phyloP scores from a whole-genome alignment of 2,329 filamentous ascomycete species.

The Lanzia echinophila region DNA sequence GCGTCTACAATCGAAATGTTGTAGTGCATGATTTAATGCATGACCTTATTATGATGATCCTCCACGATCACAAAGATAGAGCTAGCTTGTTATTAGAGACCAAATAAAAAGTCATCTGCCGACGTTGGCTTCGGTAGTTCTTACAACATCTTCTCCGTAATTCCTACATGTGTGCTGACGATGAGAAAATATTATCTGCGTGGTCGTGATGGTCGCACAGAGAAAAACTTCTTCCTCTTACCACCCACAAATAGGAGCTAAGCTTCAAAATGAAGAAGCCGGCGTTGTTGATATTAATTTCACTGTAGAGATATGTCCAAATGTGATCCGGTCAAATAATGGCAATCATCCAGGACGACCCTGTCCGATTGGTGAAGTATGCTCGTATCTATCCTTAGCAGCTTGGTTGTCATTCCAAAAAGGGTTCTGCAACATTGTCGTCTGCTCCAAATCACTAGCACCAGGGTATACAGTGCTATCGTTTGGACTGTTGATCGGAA shows the following conservation, averaged over 20 bases:
- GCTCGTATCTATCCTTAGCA: conserved; percentile 30
- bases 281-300: background rate
- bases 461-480: conserved; percentile 22
- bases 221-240: background rate
- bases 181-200: background rate
- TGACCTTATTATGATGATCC: conserved; percentile 26
- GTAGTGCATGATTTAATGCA: conserved; percentile 17
- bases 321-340: conserved; percentile 12
- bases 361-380: conserved; percentile 43
- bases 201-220: background rate
- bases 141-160: conserved; percentile 1
- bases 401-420: conserved; percentile 22
- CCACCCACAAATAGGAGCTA: background rate
- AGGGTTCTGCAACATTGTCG: conserved; percentile 28
- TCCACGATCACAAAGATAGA: conserved; percentile 31
- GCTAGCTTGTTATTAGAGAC: conserved; percentile 19
- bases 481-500: conserved; percentile 15
- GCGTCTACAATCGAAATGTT: conserved; percentile 27
- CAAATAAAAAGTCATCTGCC: conserved; percentile 16
- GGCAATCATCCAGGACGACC: conserved; percentile 17
- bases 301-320: background rate
- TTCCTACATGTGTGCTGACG: conserved; percentile 6
- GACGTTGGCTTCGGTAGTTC: background rate
- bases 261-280: conserved; percentile 12
- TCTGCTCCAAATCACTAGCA: conserved; percentile 23